Conservation (phyloP, 2,329 filamentous ascomycete species). For the Mycocentrospora acerina region DNA sequence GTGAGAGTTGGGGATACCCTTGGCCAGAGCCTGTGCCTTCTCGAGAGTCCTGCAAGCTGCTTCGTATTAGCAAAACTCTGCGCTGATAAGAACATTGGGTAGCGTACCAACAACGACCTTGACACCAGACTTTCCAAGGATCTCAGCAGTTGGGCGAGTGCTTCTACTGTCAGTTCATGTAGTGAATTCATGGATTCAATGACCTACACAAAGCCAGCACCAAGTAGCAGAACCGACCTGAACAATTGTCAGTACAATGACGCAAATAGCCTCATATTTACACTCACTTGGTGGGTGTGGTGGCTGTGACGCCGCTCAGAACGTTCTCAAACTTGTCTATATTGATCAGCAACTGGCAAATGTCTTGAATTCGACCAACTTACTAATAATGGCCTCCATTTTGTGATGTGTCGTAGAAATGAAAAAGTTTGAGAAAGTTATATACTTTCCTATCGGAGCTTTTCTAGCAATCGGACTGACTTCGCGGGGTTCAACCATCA, state of each 20-base stretch:
- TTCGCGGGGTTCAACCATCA: conserved; percentile 13
- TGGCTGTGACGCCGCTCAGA: conserved; percentile 26
- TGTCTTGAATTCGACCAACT: conserved; percentile 2
- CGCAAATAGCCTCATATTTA: neutral
- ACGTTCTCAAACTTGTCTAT: conserved; percentile 36
- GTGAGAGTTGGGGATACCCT: conserved; percentile 67
- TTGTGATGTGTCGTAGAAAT: conserved; percentile 15
- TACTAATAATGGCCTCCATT: conserved; percentile 44
- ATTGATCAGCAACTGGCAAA: conserved; percentile 18
- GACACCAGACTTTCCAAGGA: conserved; percentile 59
- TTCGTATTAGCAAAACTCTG: neutral
- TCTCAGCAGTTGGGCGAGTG: conserved; percentile 60
- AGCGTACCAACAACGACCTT: conserved; percentile 58
- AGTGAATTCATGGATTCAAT: neutral
- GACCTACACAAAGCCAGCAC: conserved; percentile 43
- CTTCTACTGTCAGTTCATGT: conserved; percentile 22
- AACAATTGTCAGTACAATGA: conserved; percentile 14
- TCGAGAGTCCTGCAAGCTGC: conserved; percentile 80
- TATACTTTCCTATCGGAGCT: conserved; percentile 36
- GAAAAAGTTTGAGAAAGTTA: conserved; percentile 22
- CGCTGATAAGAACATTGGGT: neutral
- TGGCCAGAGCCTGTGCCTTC: conserved; percentile 72
- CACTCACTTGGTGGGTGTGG: conserved; percentile 39
- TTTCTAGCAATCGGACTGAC: conserved; percentile 18
- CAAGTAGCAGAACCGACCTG: conserved; percentile 43